These are phyloP conservation scores for Cudoniella acicularis DNA, from an alignment of 495 filamentous ascomycete species.

Conservation along the genomic window DNA sequence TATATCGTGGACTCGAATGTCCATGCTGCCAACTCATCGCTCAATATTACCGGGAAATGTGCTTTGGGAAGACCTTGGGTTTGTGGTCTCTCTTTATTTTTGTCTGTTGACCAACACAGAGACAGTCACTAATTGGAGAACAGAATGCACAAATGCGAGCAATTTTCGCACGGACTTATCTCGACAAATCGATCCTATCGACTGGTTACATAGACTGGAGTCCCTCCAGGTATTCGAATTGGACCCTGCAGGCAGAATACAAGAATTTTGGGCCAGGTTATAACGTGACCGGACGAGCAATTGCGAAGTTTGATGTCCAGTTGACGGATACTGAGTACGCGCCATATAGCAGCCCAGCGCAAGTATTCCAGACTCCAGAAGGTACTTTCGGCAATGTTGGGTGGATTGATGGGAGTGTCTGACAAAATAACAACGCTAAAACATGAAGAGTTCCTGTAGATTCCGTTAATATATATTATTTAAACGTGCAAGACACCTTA, in stretches of 20 bases:
- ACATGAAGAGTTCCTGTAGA: too few relatives aligned
- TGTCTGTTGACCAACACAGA: not conserved
- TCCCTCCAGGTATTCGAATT: constrained; percentile 34
- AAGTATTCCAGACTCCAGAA: constrained; percentile 50
- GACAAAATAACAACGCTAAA: too few relatives aligned
- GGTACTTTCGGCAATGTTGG: constrained; percentile 43
- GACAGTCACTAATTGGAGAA: constrained; percentile 2
- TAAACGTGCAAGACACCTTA: too few relatives aligned
- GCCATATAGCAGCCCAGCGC: constrained; percentile 41
- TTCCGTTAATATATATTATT: too few relatives aligned
- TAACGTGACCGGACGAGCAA: constrained; percentile 42
- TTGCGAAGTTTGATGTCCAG: constrained; percentile 39
- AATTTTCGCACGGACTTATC: constrained; percentile 48
- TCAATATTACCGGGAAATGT: constrained; percentile 47
- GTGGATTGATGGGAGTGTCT: constrained; percentile 49
- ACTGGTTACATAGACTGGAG: constrained; percentile 55
- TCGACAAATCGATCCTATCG: constrained; percentile 47
- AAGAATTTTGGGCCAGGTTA: constrained; percentile 50
- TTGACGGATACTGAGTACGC: constrained; percentile 36
- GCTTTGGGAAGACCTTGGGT: constrained; percentile 54
- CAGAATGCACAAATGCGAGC: constrained; percentile 47
- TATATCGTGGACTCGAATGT: constrained; percentile 52
- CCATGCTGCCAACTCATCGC: constrained; percentile 45
- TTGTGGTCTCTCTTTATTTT: not conserved
- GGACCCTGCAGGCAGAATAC: constrained; percentile 56